These are phyloP conservation scores for Penicillium sp. DNA, from an alignment of 2,329 filamentous ascomycete genomes.

Conservation along the genomic window DNA sequence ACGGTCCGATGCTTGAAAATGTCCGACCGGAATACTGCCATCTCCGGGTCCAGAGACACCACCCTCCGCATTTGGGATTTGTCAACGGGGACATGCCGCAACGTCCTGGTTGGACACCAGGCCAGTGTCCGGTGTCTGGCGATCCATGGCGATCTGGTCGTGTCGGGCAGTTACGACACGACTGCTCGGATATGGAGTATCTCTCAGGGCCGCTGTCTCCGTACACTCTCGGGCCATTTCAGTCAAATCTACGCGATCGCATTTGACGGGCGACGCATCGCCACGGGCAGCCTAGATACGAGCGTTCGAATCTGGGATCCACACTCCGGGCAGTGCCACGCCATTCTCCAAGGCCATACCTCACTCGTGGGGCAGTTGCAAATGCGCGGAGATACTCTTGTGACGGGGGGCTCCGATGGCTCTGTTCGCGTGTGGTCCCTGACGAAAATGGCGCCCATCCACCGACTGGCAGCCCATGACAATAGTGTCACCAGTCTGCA, in stretches of 20 bases:
- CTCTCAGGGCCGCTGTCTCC: constrained; percentile 84
- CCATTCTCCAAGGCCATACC: constrained; percentile 92
- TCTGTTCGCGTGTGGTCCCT: constrained; percentile 96
- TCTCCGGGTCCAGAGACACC: constrained; percentile 92
- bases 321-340: constrained; percentile 75
- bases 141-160: constrained; percentile 91
- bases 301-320: constrained; percentile 97
- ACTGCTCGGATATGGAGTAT: constrained; percentile 98
- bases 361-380: constrained; percentile 94
- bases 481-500: constrained; percentile 97
- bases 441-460: constrained; percentile 82
- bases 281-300: constrained; percentile 92
- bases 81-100: constrained; percentile 76
- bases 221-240: constrained; percentile 88
- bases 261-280: constrained; percentile 88
- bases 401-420: constrained; percentile 93
- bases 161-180: constrained; percentile 97
- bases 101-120: constrained; percentile 89
- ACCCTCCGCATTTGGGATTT: constrained; percentile 95
- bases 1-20: constrained; percentile 97
- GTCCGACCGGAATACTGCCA: constrained; percentile 88
- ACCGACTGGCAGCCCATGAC: constrained; percentile 90
- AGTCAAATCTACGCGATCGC: constrained; percentile 99
- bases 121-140: constrained; percentile 92
- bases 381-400: constrained; percentile 88